phyloP scores from a whole-genome alignment of 2,329 filamentous ascomycete species.

The Myriosclerotinia duriaeana region DNA sequence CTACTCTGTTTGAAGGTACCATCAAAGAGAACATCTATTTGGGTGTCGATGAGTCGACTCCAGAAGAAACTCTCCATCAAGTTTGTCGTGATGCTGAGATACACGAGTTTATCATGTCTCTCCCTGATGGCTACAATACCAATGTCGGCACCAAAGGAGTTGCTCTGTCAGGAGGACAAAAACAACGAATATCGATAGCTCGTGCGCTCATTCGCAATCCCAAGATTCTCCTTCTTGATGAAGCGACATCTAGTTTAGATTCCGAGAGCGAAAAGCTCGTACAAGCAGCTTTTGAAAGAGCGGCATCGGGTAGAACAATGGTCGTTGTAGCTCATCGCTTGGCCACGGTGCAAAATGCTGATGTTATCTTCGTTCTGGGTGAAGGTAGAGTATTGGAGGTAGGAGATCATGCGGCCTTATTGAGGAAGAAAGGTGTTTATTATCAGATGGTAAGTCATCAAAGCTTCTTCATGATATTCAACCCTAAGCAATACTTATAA shows the following conservation, averaged over 20 bases:
- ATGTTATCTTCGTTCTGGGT: slow-evolving; percentile 38
- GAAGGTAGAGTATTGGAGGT: slow-evolving; percentile 37
- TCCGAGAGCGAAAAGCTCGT: slow-evolving; percentile 57
- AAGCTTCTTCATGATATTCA: not conserved
- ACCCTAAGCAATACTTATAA: not conserved
- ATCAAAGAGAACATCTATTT: slow-evolving; percentile 69
- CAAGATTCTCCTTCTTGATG: slow-evolving; percentile 55
- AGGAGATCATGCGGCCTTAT: slow-evolving; percentile 34
- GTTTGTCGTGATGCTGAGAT: slow-evolving; percentile 54
- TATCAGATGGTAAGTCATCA: slow-evolving; percentile 36
- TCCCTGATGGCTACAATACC: slow-evolving; percentile 53
- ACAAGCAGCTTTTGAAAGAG: slow-evolving; percentile 66
- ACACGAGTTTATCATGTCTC: slow-evolving; percentile 52
- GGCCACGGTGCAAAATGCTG: slow-evolving; percentile 72
- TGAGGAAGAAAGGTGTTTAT: slow-evolving; percentile 36
- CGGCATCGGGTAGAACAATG: slow-evolving; percentile 65
- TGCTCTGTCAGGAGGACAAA: slow-evolving; percentile 54
- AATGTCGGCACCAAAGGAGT: slow-evolving; percentile 49
- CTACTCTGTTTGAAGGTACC: slow-evolving; percentile 61
- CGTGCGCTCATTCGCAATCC: slow-evolving; percentile 54
- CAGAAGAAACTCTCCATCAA: slow-evolving; percentile 46
- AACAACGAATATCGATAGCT: slow-evolving; percentile 56
- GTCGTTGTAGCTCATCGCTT: slow-evolving; percentile 76
- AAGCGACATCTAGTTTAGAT: slow-evolving; percentile 58
- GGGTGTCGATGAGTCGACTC: slow-evolving; percentile 50